Evolutionary conservation across 768 basidiomycete species (phyloP).

Genomic region (Tephrocybe sp.): DNA sequence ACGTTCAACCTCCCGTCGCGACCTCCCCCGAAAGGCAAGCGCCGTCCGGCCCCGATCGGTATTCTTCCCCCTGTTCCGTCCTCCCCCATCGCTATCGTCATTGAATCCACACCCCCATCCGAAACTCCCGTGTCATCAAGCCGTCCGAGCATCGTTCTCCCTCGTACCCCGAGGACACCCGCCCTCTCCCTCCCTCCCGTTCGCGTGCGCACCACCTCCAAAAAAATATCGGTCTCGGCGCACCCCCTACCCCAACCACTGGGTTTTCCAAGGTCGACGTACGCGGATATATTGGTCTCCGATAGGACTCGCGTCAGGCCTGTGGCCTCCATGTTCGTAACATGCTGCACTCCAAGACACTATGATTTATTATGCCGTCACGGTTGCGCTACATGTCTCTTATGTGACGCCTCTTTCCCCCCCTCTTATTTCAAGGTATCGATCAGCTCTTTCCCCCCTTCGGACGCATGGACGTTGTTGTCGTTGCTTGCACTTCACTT

Average conservation of each 20-base stretch:
- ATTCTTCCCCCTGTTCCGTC: constrained; percentile 70
- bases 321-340: constrained; percentile 1
- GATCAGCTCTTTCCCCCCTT: constrained; percentile 13
- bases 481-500: constrained; percentile 21
- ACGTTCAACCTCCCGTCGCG: constrained; percentile 7
- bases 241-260: constrained; percentile 71
- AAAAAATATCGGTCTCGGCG: constrained; percentile 65
- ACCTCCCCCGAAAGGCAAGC: constrained; percentile 44
- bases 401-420: constrained; percentile 2
- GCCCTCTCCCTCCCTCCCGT: constrained; percentile 32
- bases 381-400: background rate
- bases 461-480: constrained; percentile 21
- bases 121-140: constrained; percentile 9
- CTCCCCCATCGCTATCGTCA: constrained; percentile 60
- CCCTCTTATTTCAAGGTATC: constrained; percentile 12
- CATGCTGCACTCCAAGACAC: background rate
- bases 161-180: constrained; percentile 18
- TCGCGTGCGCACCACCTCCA: constrained; percentile 52
- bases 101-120: constrained; percentile 24
- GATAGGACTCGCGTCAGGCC: constrained; percentile 21
- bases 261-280: constrained; percentile 83
- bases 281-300: constrained; percentile 70
- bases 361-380: constrained; percentile 3
- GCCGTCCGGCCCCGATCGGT: constrained; percentile 59
- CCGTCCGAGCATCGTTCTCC: constrained; percentile 15